phyloP scores from a whole-genome alignment of 495 filamentous ascomycete genomes.

The Aspergillus hancockii region DNA sequence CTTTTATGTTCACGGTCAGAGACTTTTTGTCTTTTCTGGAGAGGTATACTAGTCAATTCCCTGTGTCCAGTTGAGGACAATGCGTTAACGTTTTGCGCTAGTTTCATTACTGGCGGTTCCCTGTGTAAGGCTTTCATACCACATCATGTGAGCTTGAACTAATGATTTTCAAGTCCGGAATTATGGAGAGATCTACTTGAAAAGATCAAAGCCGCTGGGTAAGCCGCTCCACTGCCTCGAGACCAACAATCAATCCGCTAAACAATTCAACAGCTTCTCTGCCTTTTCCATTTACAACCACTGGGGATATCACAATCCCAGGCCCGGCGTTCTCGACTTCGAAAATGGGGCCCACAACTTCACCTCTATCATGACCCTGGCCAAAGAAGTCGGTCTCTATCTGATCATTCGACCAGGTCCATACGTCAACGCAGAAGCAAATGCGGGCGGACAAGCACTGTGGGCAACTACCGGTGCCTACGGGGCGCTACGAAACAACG shows the following conservation, averaged over 20 bases:
- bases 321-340: conserved; percentile 56
- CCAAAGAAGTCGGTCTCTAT: conserved; percentile 50
- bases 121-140: conserved; percentile 29
- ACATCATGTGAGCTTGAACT: not conserved
- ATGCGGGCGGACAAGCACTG: conserved; percentile 58
- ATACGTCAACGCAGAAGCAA: conserved; percentile 53
- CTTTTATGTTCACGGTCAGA: conserved; percentile 53
- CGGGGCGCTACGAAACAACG: conserved; percentile 57
- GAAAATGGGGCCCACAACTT: conserved; percentile 55
- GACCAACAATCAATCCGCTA: not conserved
- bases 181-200: conserved; percentile 62
- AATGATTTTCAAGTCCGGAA: conserved; percentile 30
- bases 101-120: conserved; percentile 62
- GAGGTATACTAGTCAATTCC: conserved; percentile 27
- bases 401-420: conserved; percentile 41
- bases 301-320: conserved; percentile 59
- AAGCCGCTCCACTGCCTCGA: not conserved
- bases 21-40: conserved; percentile 60
- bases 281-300: conserved; percentile 56
- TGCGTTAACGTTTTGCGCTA: not conserved
- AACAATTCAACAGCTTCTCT: conserved; percentile 33
- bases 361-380: conserved; percentile 52
- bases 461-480: conserved; percentile 66
- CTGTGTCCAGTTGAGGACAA: not conserved
- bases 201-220: conserved; percentile 63